These are phyloP conservation scores for Zelopaecilomyces penicillatus DNA, from an alignment of 2,329 filamentous ascomycete species.

Conservation along the genomic window DNA sequence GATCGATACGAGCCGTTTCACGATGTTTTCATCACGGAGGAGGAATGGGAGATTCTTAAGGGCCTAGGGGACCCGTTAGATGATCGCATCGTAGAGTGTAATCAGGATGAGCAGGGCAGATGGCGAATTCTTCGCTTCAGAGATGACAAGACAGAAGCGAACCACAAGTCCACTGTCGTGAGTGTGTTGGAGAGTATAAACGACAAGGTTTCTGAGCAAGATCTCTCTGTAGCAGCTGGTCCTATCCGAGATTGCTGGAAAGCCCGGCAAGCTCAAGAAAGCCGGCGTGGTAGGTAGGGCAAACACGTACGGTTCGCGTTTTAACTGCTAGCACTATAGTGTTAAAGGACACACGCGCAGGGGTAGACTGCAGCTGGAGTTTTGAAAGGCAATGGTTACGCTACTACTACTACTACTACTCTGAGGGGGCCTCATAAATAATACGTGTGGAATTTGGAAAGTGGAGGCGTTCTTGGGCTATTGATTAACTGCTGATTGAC, in stretches of 20 bases:
- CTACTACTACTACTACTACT: too few relatives aligned
- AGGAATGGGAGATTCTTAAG: constrained; percentile 82
- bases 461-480: too few relatives aligned
- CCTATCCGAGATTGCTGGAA: constrained; percentile 80
- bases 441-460: too few relatives aligned
- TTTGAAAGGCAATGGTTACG: too few relatives aligned
- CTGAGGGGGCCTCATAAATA: too few relatives aligned
- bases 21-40: constrained; percentile 58
- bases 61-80: constrained; percentile 65
- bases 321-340: too few relatives aligned
- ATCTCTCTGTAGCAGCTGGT: constrained; percentile 62
- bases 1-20: constrained; percentile 57
- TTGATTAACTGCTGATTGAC: too few relatives aligned
- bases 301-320: too few relatives aligned
- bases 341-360: too few relatives aligned
- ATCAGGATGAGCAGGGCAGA: constrained; percentile 60
- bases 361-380: too few relatives aligned
- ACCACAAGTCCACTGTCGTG: constrained; percentile 74
- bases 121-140: constrained; percentile 89
- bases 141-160: constrained; percentile 87
- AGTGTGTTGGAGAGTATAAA: constrained; percentile 87
- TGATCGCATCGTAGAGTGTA: constrained; percentile 84
- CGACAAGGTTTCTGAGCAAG: constrained; percentile 74
- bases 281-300: constrained; percentile 10
- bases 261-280: constrained; percentile 36